phyloP scores from a whole-genome alignment of 208 protist genomes.

The Herpetomonas tarakana region DNA sequence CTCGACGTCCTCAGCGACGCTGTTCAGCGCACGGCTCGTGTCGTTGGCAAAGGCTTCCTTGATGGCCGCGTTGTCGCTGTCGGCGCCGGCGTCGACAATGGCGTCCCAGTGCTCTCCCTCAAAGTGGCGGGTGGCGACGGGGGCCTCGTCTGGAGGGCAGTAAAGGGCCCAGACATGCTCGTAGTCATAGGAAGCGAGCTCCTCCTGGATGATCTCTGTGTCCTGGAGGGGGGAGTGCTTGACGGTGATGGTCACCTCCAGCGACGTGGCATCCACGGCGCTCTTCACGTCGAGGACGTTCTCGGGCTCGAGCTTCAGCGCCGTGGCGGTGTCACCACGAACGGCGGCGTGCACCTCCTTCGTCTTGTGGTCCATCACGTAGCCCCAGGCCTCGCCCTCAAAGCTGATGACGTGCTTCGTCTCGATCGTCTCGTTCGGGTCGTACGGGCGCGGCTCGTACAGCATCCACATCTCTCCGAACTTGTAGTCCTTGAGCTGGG shows the following conservation, averaged over 20 bases:
- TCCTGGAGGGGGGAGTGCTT: constrained; percentile 37
- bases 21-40: constrained; percentile 24
- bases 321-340: constrained; percentile 31
- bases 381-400: constrained; percentile 58
- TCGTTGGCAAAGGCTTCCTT: constrained; percentile 37
- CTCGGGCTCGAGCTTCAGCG: constrained; percentile 19
- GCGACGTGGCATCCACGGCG: constrained; percentile 8
- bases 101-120: constrained; percentile 33
- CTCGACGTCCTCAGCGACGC: constrained; percentile 18
- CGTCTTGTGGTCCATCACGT: constrained; percentile 17
- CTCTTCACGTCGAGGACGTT: constrained; percentile 22
- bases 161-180: constrained; percentile 49
- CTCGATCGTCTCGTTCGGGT: constrained; percentile 22
- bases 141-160: constrained; percentile 22
- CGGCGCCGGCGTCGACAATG: constrained; percentile 16
- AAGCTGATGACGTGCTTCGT: constrained; percentile 48
- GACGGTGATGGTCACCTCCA: constrained; percentile 21
- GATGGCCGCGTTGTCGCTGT: constrained; percentile 9
- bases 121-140: constrained; percentile 21
- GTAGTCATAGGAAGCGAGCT: constrained; percentile 35
- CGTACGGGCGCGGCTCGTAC: constrained; percentile 35
- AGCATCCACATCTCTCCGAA: constrained; percentile 46
- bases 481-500: constrained; percentile 23
- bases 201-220: constrained; percentile 34
- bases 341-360: constrained; percentile 30